phyloP scores from a whole-genome alignment of 164 flowering plant species.

The Santalum album region DNA sequence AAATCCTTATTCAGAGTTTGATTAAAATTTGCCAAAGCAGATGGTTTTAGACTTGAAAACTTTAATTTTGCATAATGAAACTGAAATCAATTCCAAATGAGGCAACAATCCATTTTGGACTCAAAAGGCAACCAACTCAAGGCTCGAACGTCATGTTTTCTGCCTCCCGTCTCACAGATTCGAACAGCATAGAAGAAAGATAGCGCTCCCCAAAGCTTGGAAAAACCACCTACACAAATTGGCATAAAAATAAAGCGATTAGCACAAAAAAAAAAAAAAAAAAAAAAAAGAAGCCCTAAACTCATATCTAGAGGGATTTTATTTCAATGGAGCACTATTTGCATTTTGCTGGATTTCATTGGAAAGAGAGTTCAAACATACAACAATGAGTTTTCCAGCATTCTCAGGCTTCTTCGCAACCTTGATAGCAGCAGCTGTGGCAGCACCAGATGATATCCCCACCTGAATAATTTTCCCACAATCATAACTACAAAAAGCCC shows the following conservation, averaged over 20 bases:
- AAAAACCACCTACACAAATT: slow-evolving; percentile 27
- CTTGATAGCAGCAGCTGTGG: slow-evolving; percentile 60
- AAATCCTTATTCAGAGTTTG: too few relatives aligned
- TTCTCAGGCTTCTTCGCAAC: slow-evolving; percentile 66
- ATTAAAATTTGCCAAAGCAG: too few relatives aligned
- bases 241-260: not conserved
- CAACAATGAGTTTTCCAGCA: slow-evolving; percentile 79
- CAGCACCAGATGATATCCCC: slow-evolving; percentile 71
- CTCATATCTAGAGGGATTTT: too few relatives aligned
- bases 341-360: too few relatives aligned
- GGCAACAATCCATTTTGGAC: too few relatives aligned
- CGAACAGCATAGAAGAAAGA: slow-evolving; percentile 46
- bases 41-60: too few relatives aligned
- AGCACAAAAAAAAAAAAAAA: too few relatives aligned
- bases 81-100: too few relatives aligned
- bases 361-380: slow-evolving; percentile 35
- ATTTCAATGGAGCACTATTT: too few relatives aligned
- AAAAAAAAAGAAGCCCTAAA: too few relatives aligned
- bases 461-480: slow-evolving; percentile 23
- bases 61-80: too few relatives aligned
- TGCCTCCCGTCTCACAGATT: slow-evolving; percentile 33
- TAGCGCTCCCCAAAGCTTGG: slow-evolving; percentile 54
- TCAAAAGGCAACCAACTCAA: too few relatives aligned
- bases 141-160: slow-evolving; percentile 42
- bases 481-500: not conserved